Conservation (phyloP, 495 filamentous ascomycete species). For the Penicillium atrosanguineum region DNA sequence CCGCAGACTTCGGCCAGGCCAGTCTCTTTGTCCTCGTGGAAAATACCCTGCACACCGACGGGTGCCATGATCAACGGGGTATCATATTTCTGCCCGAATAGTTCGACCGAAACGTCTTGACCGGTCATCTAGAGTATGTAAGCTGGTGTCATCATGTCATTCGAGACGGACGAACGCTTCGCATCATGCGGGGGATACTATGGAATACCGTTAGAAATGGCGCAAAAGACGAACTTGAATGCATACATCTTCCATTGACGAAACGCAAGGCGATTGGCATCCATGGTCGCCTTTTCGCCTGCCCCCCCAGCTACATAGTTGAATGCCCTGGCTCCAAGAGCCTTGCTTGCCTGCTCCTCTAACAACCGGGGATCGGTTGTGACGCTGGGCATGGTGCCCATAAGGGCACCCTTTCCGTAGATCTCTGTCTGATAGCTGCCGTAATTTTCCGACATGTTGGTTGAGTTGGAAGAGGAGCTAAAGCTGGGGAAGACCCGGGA, state of each 20-base stretch:
- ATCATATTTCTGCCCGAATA: slow-evolving; percentile 56
- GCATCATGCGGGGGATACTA: slow-evolving; percentile 44
- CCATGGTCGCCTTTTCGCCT: slow-evolving; percentile 63
- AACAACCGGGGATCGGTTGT: slow-evolving; percentile 61
- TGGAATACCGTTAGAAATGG: background rate
- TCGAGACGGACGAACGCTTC: slow-evolving; percentile 23
- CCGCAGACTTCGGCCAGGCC: slow-evolving; percentile 53
- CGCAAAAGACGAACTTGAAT: background rate
- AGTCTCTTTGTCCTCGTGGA: slow-evolving; percentile 54
- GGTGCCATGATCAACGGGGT: slow-evolving; percentile 57
- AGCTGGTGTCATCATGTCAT: background rate
- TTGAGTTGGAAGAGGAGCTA: background rate
- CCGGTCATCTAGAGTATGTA: slow-evolving; percentile 27
- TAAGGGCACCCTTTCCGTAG: slow-evolving; percentile 49
- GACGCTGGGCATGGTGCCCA: slow-evolving; percentile 46
- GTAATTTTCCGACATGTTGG: slow-evolving; percentile 38
- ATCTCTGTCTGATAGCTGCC: slow-evolving; percentile 49
- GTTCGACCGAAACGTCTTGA: slow-evolving; percentile 51
- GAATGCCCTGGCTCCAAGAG: slow-evolving; percentile 47
- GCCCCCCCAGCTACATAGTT: slow-evolving; percentile 65
- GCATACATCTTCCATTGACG: slow-evolving; percentile 60
- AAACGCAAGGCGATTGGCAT: slow-evolving; percentile 63
- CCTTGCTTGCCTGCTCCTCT: slow-evolving; percentile 52
- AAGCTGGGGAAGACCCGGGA: background rate
- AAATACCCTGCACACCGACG: slow-evolving; percentile 57